Conservation (phyloP, 176 grass and related monocot species). For the Raddia distichophylla region DNA sequence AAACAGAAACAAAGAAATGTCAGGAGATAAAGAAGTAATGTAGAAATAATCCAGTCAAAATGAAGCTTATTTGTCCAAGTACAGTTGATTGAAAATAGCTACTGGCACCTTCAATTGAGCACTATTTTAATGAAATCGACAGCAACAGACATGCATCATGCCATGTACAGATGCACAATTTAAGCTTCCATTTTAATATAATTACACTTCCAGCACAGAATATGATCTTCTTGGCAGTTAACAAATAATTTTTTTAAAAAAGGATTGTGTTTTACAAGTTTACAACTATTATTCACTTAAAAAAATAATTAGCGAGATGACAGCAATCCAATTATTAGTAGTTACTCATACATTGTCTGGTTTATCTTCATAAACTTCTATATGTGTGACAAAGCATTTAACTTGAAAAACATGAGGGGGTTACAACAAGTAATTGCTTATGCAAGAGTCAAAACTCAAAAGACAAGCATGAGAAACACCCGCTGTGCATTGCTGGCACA, state of each 20-base stretch:
- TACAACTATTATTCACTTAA: background rate
- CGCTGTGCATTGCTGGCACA: background rate
- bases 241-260: background rate
- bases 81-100: background rate
- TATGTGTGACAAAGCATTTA: constrained; percentile 23
- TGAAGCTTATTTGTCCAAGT: background rate
- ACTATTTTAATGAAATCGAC: constrained; percentile 5
- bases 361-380: background rate
- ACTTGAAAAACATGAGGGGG: constrained; percentile 3
- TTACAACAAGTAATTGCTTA: constrained; percentile 6
- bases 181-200: background rate
- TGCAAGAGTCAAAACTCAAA: background rate
- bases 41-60: constrained; percentile 12
- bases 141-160: constrained; percentile 10
- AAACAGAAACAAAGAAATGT: constrained; percentile 22
- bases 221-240: constrained; percentile 20
- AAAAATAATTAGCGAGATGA: background rate
- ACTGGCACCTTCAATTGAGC: constrained; percentile 12
- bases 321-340: constrained; percentile 14
- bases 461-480: background rate
- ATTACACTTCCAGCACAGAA: constrained; percentile 2
- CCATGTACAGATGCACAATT: background rate
- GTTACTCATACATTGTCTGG: background rate
- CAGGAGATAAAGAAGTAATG: constrained; percentile 14
- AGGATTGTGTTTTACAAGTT: background rate